These are phyloP conservation scores for Globisporangium sylvaticum DNA, from an alignment of 352 stramenopile genomes.

Conservation along the genomic window DNA sequence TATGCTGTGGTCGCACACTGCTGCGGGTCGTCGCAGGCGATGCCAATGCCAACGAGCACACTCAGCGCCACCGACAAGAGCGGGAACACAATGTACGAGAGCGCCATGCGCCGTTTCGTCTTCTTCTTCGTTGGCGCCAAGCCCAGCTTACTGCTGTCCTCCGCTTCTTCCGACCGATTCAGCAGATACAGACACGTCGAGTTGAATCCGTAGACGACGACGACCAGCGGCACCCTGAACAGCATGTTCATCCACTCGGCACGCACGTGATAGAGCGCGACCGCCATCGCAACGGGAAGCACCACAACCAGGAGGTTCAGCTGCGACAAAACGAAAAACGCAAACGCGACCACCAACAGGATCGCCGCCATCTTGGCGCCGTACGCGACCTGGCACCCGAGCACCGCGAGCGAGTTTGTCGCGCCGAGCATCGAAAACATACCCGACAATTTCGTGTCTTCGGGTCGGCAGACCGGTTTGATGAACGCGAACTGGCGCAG, in stretches of 20 bases:
- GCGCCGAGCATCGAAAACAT: slow-evolving; percentile 57
- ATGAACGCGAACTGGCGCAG: slow-evolving; percentile 55
- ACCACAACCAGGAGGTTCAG: slow-evolving; percentile 59
- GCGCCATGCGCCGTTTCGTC: slow-evolving; percentile 34
- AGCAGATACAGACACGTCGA: slow-evolving; percentile 48
- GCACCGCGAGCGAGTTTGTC: slow-evolving; percentile 49
- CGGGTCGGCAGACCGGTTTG: slow-evolving; percentile 48
- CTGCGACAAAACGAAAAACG: slow-evolving; percentile 60
- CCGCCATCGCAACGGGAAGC: slow-evolving; percentile 38
- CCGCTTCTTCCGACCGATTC: slow-evolving; percentile 26
- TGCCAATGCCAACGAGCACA: slow-evolving; percentile 52
- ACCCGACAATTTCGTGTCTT: slow-evolving; percentile 43
- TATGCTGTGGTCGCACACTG: slow-evolving; percentile 49
- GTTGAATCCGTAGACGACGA: slow-evolving; percentile 77
- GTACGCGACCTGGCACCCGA: slow-evolving; percentile 69
- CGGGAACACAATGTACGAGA: slow-evolving; percentile 62
- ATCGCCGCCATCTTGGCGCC: slow-evolving; percentile 54
- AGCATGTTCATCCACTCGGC: slow-evolving; percentile 84
- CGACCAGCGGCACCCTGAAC: slow-evolving; percentile 55
- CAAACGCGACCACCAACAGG: slow-evolving; percentile 34
- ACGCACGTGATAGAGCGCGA: slow-evolving; percentile 58
- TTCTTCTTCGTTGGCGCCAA: slow-evolving; percentile 6
- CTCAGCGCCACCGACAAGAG: slow-evolving; percentile 57
- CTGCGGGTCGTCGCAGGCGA: slow-evolving; percentile 69
- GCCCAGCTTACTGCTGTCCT: neutral